phyloP scores from a whole-genome alignment of 164 flowering plant species.

The Taxillus chinensis region DNA sequence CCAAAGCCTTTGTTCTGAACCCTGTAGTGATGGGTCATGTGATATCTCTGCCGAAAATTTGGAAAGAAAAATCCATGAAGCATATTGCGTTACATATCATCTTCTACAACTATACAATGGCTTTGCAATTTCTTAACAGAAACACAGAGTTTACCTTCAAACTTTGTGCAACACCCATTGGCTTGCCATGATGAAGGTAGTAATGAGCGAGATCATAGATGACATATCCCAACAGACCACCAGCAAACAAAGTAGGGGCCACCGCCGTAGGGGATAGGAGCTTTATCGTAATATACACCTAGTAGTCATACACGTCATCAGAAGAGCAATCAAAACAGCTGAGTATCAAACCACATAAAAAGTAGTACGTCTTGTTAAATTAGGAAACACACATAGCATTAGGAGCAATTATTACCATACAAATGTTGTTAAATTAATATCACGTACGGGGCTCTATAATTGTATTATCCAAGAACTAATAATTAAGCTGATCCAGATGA shows the following conservation, averaged over 20 bases:
- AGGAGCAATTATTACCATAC: too few relatives aligned
- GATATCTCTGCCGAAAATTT: slow-evolving; percentile 3
- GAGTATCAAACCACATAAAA: too few relatives aligned
- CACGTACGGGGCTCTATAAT: too few relatives aligned
- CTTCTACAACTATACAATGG: neutral
- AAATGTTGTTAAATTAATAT: too few relatives aligned
- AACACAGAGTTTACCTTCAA: neutral
- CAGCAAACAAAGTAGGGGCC: slow-evolving; percentile 5
- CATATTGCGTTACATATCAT: too few relatives aligned
- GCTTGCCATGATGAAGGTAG: slow-evolving; percentile 8
- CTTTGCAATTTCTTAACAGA: neutral
- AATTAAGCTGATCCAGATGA: too few relatives aligned
- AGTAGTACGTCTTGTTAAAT: too few relatives aligned
- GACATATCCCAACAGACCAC: slow-evolving; percentile 6
- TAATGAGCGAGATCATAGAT: slow-evolving; percentile 2
- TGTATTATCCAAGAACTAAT: too few relatives aligned
- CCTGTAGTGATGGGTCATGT: slow-evolving; percentile 5
- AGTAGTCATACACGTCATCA: neutral
- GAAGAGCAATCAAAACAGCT: too few relatives aligned
- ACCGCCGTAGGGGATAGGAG: neutral
- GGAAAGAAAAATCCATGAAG: neutral
- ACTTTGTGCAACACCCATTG: neutral
- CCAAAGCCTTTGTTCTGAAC: slow-evolving; percentile 2
- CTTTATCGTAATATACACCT: slow-evolving; percentile 3
- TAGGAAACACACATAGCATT: too few relatives aligned